Conservation (phyloP, 257 asterid species). For the Gentiana macrophylla region DNA sequence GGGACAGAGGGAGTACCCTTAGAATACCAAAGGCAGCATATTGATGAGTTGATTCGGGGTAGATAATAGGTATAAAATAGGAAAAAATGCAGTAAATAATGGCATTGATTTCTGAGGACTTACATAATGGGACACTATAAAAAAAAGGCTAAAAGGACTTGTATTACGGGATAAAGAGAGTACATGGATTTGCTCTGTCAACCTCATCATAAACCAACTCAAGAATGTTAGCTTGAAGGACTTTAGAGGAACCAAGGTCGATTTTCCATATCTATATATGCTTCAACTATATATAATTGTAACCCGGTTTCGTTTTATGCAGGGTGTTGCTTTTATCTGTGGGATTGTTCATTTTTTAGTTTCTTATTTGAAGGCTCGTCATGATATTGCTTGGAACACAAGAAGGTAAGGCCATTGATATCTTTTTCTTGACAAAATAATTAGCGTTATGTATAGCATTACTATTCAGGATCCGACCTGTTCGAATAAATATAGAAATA, state of each 20-base stretch:
- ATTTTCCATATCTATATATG: not conserved
- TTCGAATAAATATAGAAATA: not conserved
- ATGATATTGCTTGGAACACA: slow-evolving; percentile 38
- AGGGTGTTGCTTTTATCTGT: slow-evolving; percentile 82
- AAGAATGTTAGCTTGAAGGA: not conserved
- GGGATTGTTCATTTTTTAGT: slow-evolving; percentile 61
- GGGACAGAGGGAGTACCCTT: too few species aligned
- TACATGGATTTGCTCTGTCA: too few species aligned
- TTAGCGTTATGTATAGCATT: not conserved
- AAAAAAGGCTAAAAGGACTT: too few species aligned
- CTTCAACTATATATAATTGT: not conserved
- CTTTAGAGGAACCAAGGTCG: not conserved
- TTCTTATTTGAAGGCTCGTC: slow-evolving; percentile 27
- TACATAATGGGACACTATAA: too few species aligned
- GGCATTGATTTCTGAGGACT: too few species aligned
- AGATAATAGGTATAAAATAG: too few species aligned
- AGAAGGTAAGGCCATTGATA: slow-evolving; percentile 39
- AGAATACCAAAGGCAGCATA: too few species aligned
- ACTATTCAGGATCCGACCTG: not conserved
- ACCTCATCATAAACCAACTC: not conserved
- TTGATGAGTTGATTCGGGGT: too few species aligned
- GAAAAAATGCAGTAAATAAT: too few species aligned
- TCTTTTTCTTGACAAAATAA: slow-evolving; percentile 1
- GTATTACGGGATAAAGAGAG: too few species aligned
- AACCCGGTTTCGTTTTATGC: slow-evolving; percentile 19